Base-by-base conservation (phyloP, 2,329 filamentous ascomycete genomes). In the Aspergillus intermedius region DNA sequence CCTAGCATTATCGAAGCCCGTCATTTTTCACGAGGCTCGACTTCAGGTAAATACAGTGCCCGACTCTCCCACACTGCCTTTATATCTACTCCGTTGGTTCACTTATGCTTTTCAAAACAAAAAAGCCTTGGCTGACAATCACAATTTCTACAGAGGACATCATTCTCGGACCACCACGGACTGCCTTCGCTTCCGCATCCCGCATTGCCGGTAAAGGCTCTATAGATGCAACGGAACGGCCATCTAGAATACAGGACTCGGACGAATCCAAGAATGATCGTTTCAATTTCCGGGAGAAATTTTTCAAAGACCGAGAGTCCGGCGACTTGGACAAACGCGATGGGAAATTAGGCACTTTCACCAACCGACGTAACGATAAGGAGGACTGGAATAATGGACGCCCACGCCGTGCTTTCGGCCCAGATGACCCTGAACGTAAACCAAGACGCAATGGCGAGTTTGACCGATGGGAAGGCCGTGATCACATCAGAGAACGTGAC, bases 141-240 rank as follows among this genome's bases (percentile, higher is more conserved):
- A 50, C 23, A 39, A 25, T 49, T 58, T 58, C 81, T 65, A 73
- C 80, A 60, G 91, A 95, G 60, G 89, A 94, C 55, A 86, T 94
- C 49, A 79, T 93, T 50, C 85, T 95, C 49, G 90, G 88, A 12
- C 90, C 90, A 17, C 88, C 90, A 1, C 87, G 88, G 67, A 88
- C 83, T 42, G 82, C 83, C 41, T 95, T 96, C 68, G 82, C 88
- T 46, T 94, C 90, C 1, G 80, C 85, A 19, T 87, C 86, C 50
- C 77, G 81, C 51, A 66, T 69, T 46, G 59, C 66, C 54, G 68
- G 70, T 32, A 79, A 79, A 63, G 59, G 63, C 28, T 68, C 65
- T 1, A 66, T 72, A 48, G 75, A 77, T 49, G 60, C 68, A 43
- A 65, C 67, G 19, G 74, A 77, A 50, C 68, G 72, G 37, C 50